Conservation (phyloP, 2,329 filamentous ascomycete species). For the Venturia pyrina region DNA sequence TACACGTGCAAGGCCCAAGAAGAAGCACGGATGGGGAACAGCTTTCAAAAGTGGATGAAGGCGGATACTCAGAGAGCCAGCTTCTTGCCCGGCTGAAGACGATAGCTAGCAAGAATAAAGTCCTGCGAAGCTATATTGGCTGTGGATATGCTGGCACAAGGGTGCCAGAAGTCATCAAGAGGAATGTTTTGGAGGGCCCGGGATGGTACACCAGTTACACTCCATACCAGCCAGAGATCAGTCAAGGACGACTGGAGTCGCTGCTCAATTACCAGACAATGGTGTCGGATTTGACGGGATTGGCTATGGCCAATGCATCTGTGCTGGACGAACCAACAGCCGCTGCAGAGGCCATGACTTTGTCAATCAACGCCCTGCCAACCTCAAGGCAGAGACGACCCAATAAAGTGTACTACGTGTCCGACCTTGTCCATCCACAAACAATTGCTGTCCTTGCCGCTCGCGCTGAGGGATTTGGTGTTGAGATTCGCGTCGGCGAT, state of each 20-base stretch:
- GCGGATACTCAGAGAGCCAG: slow-evolving; percentile 49
- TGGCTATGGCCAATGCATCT: slow-evolving; percentile 84
- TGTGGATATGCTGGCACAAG: slow-evolving; percentile 82
- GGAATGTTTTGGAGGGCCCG: slow-evolving; percentile 85
- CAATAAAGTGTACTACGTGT: slow-evolving; percentile 77
- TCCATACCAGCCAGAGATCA: slow-evolving; percentile 94
- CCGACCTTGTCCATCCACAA: slow-evolving; percentile 71
- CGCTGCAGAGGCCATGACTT: slow-evolving; percentile 89
- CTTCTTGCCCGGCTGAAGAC: slow-evolving; percentile 43
- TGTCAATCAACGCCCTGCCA: slow-evolving; percentile 71
- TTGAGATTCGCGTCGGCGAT: slow-evolving; percentile 65
- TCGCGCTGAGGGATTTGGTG: slow-evolving; percentile 83
- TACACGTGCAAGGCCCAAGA: slow-evolving; percentile 44
- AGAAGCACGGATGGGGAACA: slow-evolving; percentile 12
- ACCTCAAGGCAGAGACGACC: slow-evolving; percentile 59
- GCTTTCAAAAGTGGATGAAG: slow-evolving; percentile 18
- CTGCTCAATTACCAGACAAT: slow-evolving; percentile 93
- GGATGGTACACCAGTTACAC: slow-evolving; percentile 98
- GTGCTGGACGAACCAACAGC: slow-evolving; percentile 86
- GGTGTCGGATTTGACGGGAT: slow-evolving; percentile 75
- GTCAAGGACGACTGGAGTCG: slow-evolving; percentile 85
- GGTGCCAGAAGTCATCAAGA: slow-evolving; percentile 80
- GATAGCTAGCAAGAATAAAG: slow-evolving; percentile 52
- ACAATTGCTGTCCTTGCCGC: slow-evolving; percentile 76
- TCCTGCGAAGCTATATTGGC: slow-evolving; percentile 64